Percentiles rank a stretch among this genome's conserved stretches.
Conservation (phyloP, 192 early-diverging fungal species). For the Phlyctochytrium bullatum region DNA sequence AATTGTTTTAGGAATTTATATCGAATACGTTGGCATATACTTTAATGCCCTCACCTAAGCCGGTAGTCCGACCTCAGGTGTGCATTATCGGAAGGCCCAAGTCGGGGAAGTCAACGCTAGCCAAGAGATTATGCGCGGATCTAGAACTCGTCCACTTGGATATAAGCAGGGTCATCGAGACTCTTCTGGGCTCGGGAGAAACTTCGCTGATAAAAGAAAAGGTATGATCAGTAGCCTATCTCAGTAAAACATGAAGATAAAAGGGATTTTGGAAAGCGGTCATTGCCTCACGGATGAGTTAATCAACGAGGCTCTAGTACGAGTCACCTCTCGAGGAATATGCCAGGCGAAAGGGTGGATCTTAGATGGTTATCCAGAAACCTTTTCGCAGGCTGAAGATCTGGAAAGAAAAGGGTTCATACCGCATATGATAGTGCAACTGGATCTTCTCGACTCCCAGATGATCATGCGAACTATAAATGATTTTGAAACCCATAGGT, state of each 20-base stretch:
- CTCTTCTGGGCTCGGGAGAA: conserved; percentile 35
- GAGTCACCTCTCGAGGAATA: conserved; percentile 39
- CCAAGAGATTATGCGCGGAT: conserved; percentile 27
- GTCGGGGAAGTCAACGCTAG: conserved; percentile 44
- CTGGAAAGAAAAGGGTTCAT: conserved; percentile 42
- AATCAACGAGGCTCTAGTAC: conserved; percentile 33
- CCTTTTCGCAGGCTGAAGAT: conserved; percentile 34
- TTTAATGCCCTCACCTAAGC: conserved; percentile 30
- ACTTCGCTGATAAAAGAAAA: too few relatives aligned
- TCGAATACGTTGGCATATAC: conserved; percentile 29
- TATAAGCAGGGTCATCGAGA: conserved; percentile 34
- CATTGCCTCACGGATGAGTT: conserved; percentile 31
- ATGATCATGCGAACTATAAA: conserved; percentile 14
- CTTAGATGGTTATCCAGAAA: conserved; percentile 53
- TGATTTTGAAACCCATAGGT: conserved; percentile 25
- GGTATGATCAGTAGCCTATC: too few relatives aligned
- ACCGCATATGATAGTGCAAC: conserved; percentile 45
- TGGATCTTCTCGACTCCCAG: conserved; percentile 27
- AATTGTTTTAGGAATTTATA: conserved; percentile 35
- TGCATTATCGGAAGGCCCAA: conserved; percentile 45
- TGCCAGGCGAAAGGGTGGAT: conserved; percentile 51
- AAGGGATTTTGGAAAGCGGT: conserved; percentile 29
- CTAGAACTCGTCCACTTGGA: conserved; percentile 42
- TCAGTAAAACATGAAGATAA: conserved; percentile 35
- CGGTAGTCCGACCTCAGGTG: conserved; percentile 36